Conservation (phyloP, 345 rosid genomes). For the Murraya koenigii region DNA sequence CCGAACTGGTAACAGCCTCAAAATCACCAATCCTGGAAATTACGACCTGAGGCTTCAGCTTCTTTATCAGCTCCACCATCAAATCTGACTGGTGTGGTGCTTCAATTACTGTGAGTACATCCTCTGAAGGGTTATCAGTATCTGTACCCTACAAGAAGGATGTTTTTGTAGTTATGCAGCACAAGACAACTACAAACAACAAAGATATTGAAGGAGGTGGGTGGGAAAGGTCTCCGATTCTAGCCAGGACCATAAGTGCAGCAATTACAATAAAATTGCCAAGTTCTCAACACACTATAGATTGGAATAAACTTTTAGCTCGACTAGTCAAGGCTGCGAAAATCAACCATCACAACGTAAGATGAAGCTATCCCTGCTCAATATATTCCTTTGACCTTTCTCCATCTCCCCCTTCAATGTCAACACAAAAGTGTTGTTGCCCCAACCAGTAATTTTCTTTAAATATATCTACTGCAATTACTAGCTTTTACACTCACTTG, state of each 20-base stretch:
- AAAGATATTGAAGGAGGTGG: not conserved
- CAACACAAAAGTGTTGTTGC: not conserved
- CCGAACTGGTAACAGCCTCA: slow-evolving; percentile 91
- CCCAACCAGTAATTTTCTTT: not conserved
- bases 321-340: not conserved
- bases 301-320: not conserved
- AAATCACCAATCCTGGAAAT: slow-evolving; percentile 84
- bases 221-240: not conserved
- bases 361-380: not conserved
- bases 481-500: not conserved
- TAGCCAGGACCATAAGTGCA: not conserved
- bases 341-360: not conserved
- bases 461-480: not conserved
- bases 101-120: slow-evolving; percentile 78
- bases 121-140: slow-evolving; percentile 39
- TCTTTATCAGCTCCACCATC: slow-evolving; percentile 85
- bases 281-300: not conserved
- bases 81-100: slow-evolving; percentile 91
- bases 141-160: slow-evolving; percentile 43
- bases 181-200: not conserved
- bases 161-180: not conserved
- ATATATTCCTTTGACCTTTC: not conserved
- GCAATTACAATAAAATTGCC: not conserved
- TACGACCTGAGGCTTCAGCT: slow-evolving; percentile 87
- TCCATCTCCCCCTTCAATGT: not conserved